Conservation (phyloP, 2,329 filamentous ascomycete genomes). For the Dryadomyces quercus-mongolicae region DNA sequence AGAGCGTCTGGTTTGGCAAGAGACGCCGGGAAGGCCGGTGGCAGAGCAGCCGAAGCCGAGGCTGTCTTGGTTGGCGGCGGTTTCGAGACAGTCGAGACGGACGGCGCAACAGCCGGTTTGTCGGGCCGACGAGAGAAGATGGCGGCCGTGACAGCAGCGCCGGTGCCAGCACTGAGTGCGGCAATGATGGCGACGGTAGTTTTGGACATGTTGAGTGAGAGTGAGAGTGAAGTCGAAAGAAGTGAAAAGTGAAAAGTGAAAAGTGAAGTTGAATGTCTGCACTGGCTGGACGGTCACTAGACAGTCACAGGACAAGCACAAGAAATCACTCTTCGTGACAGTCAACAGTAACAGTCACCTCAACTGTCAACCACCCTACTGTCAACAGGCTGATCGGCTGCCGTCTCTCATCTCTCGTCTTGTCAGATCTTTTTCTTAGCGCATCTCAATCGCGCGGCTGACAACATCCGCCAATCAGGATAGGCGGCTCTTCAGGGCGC, state of each 20-base stretch:
- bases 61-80: conserved; percentile 8
- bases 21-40: conserved; percentile 33
- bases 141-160: conserved; percentile 60
- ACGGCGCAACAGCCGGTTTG: conserved; percentile 27
- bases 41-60: conserved; percentile 30
- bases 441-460: background rate
- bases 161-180: conserved; percentile 62
- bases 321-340: no score
- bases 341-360: no score
- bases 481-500: no score
- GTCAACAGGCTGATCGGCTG: no score
- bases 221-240: background rate
- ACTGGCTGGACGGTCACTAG: no score
- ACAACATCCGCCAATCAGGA: background rate
- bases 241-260: background rate
- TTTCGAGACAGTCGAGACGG: conserved; percentile 11
- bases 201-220: conserved; percentile 53
- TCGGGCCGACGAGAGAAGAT: conserved; percentile 47
- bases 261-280: no score
- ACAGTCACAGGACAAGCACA: no score
- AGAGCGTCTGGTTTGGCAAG: conserved; percentile 17
- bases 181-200: conserved; percentile 64
- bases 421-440: background rate
- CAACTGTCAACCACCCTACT: no score
- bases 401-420: no score